Base-by-base conservation (phyloP, 306 rosid species). In the Fragaria vesca region DNA sequence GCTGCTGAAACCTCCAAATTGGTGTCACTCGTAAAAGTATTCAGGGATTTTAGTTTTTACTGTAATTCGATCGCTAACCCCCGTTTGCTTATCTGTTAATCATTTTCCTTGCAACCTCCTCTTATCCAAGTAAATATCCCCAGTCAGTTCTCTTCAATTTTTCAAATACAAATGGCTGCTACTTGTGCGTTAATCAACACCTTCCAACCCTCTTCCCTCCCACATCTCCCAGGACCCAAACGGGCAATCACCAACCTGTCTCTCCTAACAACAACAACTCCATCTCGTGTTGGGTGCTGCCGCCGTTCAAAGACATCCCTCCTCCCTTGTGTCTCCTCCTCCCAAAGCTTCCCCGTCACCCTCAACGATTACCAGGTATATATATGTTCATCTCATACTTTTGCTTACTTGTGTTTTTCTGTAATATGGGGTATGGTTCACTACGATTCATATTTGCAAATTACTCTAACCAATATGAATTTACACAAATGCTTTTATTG, bases 341-440 rank as follows among this genome's bases (percentile, higher is more conserved):
- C 88, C 86, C 86, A 78, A 47, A 76, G 90, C 55, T 81, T 84
- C 85, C 89, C 89, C 86, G 55, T 85, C 42, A 57, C 85, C 86
- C 78, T 89, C 66, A 62, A 78, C 42, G 77, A 90, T 68, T 92
- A 92, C 78, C 89, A 95, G 97, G 98, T 95, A 58, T 95, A 58
- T 36, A 36, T 36, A 36, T 36, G 4, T 69, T 36, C 54, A 13
- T 50, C 34, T 55, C 79, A 46, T 57, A 80, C n/a, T 58, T 12
- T 0, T 38, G 16, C 10, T 30, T 40, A 6, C 38, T 18, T 13
- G 21, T 4, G 3, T 71, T 8, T 71, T 30, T 30, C 32, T 30
- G 32, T 30, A 3, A 30, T 30, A 30, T 30, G 32, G 32, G 32
- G 2, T 30, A 30, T 3, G 40, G 6, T 36, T 36, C 40, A 36